Conservation (phyloP, 805 yeast species). For the Barnettozyma californica region DNA sequence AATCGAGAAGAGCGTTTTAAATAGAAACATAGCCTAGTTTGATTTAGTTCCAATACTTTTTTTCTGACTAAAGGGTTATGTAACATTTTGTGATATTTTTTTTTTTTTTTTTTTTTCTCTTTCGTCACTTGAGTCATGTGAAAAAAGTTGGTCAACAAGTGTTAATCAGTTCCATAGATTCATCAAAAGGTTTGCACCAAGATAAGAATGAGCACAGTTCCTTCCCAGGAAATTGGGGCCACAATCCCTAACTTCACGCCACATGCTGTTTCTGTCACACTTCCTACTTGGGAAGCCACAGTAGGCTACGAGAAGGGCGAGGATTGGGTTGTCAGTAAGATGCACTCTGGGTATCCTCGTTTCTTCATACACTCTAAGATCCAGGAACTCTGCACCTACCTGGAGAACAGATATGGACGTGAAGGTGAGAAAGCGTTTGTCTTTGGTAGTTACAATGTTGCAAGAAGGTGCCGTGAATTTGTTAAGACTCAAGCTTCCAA, state of each 20-base stretch:
- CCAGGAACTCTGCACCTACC: constrained; percentile 45
- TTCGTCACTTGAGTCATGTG: not conserved
- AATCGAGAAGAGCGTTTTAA: not conserved
- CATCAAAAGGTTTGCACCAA: not conserved
- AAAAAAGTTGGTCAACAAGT: not conserved
- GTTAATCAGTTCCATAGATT: not conserved
- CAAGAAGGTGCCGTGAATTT: constrained; percentile 81
- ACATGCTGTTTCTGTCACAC: constrained; percentile 91
- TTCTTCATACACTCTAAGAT: constrained; percentile 65
- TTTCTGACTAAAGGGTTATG: not conserved
- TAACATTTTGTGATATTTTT: not conserved
- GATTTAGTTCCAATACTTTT: not conserved
- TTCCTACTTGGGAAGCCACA: constrained; percentile 93
- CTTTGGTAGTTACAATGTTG: constrained; percentile 73
- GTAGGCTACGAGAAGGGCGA: constrained; percentile 92
- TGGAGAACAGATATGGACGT: constrained; percentile 71
- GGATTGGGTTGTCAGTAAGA: constrained; percentile 67
- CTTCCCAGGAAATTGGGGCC: constrained; percentile 51
- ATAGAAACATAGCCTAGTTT: not conserved
- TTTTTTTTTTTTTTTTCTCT: too few species aligned
- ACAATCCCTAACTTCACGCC: constrained; percentile 86
- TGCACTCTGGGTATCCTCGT: constrained; percentile 88
- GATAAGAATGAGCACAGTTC: constrained; percentile 6
- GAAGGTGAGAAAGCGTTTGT: constrained; percentile 70
- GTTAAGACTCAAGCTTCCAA: constrained; percentile 39